Evolutionary conservation across 2,329 filamentous ascomycete genomes (phyloP), one percentile per base, ranked within the genome.

Genomic region (Calonectria leucothoes): DNA sequence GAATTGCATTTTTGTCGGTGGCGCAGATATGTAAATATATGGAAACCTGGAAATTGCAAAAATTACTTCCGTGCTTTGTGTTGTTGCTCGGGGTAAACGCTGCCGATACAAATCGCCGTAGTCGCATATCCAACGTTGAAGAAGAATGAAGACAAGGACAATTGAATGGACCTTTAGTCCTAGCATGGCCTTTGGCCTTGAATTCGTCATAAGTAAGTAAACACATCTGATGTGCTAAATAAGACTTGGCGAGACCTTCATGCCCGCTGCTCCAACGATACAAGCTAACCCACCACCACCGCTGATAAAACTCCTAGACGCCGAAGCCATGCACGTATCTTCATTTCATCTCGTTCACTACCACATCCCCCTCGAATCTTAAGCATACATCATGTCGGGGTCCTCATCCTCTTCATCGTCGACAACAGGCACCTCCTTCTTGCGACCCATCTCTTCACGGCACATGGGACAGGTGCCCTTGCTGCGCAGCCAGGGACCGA

Each of bases 391-490:
- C 84, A 85, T 85, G 48, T 91, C 90, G 37, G 89, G 88, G 52
- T 87, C 84, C 49, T 90, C 88, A 27, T 91, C 89, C 23, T 90
- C 88, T 0, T 86, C 85, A 3, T 89, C 87, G 33, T 87, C 85
- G 20, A 84, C 83, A 15, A 85, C 82, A 23, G 85, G 84, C n/a
- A 83, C 81, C 72, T 86, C 84, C 80, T 86, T 85, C 86, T 90
- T 91, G 86, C 89, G 88, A 37, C 86, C 87, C 83, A 93, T 83
- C 79, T 92, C 90, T 81, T 89, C 87, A 73, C 92, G 85, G 82
- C 91, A 93, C 84, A 93, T 86, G 48, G 91, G 91, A 81, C 91
- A 93, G 37, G 87, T 92, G 45, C 91, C 91, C 83, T 93, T 92
- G 78, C 90, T 88, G 81, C 88, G 85, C 81, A 93, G 81, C 92